phyloP scores from a whole-genome alignment of 352 stramenopile genomes.

The Pythium dissotocum region DNA sequence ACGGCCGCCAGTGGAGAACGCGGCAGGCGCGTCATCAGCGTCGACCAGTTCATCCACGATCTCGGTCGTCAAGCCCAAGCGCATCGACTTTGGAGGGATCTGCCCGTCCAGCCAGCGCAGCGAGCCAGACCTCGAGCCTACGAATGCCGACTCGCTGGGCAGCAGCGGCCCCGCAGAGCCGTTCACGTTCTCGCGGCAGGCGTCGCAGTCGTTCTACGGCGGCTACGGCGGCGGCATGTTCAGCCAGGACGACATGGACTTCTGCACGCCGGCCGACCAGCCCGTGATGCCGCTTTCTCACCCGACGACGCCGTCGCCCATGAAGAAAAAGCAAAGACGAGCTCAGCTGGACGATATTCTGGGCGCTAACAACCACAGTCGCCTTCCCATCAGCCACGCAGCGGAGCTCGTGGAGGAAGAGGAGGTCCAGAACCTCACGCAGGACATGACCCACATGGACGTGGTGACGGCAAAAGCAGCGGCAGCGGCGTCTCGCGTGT shows the following conservation, averaged over 20 bases:
- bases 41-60: not conserved
- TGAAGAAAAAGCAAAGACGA: slow-evolving; percentile 71
- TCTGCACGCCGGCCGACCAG: slow-evolving; percentile 82
- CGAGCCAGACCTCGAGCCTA: slow-evolving; percentile 67
- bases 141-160: not conserved
- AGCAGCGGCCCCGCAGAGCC: not conserved
- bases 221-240: slow-evolving; percentile 46
- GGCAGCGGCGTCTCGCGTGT: not conserved
- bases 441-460: slow-evolving; percentile 81
- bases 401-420: slow-evolving; percentile 52
- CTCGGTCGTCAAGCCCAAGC: slow-evolving; percentile 52
- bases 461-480: slow-evolving; percentile 22
- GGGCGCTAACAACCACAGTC: slow-evolving; percentile 23
- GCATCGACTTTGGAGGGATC: slow-evolving; percentile 67
- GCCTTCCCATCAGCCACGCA: not conserved
- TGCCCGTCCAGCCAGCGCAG: slow-evolving; percentile 63
- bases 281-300: slow-evolving; percentile 82
- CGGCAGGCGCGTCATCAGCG: not conserved
- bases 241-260: slow-evolving; percentile 86
- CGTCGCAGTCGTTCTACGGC: slow-evolving; percentile 26
- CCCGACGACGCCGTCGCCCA: slow-evolving; percentile 74
- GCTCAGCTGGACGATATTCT: slow-evolving; percentile 6
- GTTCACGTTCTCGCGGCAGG: slow-evolving; percentile 23
- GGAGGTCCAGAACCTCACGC: slow-evolving; percentile 67
- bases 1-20: not conserved